Evolutionary conservation across 1,284 basidiomycete species (phyloP), one percentile per base, ranked within the genome.

Genomic region (Trametes versicolor): DNA sequence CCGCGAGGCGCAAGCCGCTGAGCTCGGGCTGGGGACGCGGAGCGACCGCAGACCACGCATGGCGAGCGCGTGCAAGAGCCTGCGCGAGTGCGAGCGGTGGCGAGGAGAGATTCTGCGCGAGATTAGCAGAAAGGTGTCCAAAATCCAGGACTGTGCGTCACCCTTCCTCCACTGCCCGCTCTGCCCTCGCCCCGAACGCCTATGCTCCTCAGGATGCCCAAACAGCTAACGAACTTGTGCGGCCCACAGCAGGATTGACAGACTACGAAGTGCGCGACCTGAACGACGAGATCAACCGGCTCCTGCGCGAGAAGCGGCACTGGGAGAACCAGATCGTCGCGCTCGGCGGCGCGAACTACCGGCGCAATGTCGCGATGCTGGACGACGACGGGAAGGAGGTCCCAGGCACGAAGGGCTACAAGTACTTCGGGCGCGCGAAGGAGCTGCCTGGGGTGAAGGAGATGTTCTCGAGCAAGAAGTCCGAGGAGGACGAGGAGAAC

Each of bases 261-360:
- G 96, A 99, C 79, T 99, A 98, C 76, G 97, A 99, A 81, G 90
- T 98, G 36, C 91, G 97, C 50, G 97, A 98, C 78, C 77, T 98
- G 50, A 99, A 99, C 76, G 97, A 99, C 78, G 96, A 99, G 76
- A 99, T 99, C 74, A 99, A 99, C 83, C 95, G 92, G 75, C 83
- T 98, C 12, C 82, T 99, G 83, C 86, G 97, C 37, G 97, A 99
- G 79, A 99, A 99, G 79, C 81, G 92, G 37, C 95, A 98, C 77
- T 99, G 96, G 95, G 97, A 99, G 83, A 96, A 95, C 71, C 97
- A 99, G 78, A 98, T 99, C 58, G 89, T 99, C 25, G 89, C 91
- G 17, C 82, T 99, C 1, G 98, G 97, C 58, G 98, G 97, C 64
- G 98, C 97, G 29, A 99, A 99, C 75, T 99, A 99, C 76, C 87